Base-by-base conservation (phyloP, 2,329 filamentous ascomycete species). In the Setomelanomma holmii region DNA sequence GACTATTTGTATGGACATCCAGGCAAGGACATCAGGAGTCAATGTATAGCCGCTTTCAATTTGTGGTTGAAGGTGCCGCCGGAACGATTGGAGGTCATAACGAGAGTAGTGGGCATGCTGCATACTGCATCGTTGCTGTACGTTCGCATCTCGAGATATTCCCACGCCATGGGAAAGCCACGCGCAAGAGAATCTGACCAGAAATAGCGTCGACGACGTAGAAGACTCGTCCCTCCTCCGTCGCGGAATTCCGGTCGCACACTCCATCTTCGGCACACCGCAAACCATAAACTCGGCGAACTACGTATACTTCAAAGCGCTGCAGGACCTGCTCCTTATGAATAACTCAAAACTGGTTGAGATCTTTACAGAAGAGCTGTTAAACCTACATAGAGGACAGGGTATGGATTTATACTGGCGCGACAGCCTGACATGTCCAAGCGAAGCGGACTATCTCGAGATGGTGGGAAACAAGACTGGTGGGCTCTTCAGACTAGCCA, bases 391-490 rank as follows among this genome's bases (percentile, higher is more conserved):
- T 75, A 82, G 90, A 23, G 91, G 91, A 17, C 91, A 96, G 75
- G 91, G 91, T 60, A 93, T 96, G 89, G 92, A 96, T 65, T 82
- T 96, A 33, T 95, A 90, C 79, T 96, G 92, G 91, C 84, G 90
- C 51, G 90, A 95, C 76, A 91, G 87, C 21, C 79, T 95, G 53
- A 93, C 88, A 17, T 93, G 90, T 74, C 91, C 91, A 12, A 89
- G 85, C 43, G 91, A 95, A 75, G 89, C 92, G 61, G 91, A 96
- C 76, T 96, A 96, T 76, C 83, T 96, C n/a, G 89, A 96, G 73
- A 96, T 96, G 91, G 91, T 96, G 10, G 86, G 86, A 64, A 93
- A 96, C 78, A 96, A 96, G 78, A 96, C 91, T 0, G 91, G 91
- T 45, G 91, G 91, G 0, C 81, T 96, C 1, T 96, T 96, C 79